These are phyloP conservation scores for Cercophora sp. DNA, from an alignment of 495 filamentous ascomycete genomes.

Conservation along the genomic window DNA sequence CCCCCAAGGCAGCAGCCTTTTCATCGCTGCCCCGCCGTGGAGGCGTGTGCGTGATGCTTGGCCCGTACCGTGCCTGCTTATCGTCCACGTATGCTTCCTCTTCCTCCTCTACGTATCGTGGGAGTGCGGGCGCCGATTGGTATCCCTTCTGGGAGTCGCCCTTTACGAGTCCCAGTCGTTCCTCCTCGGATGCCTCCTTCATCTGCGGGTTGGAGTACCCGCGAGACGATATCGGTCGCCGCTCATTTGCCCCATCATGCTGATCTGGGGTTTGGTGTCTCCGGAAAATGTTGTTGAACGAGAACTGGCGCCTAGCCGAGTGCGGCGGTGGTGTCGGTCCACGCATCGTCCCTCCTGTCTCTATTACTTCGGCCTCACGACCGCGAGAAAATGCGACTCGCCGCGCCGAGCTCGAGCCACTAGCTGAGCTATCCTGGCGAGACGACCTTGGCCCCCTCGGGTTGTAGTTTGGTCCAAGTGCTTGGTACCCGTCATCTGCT, in stretches of 20 bases:
- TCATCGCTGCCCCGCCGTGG: conserved; percentile 12
- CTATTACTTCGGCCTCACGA: conserved; percentile 17
- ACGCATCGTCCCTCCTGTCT: conserved; percentile 24
- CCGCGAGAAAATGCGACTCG: conserved; percentile 37
- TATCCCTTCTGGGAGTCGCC: conserved; percentile 61
- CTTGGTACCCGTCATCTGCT: conserved; percentile 26
- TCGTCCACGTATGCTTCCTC: conserved; percentile 30
- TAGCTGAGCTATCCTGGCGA: conserved; percentile 35
- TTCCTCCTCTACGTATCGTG: conserved; percentile 34
- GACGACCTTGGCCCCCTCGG: conserved; percentile 21
- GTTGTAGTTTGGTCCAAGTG: conserved; percentile 35
- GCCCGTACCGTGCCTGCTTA: conserved; percentile 35
- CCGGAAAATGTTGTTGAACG: conserved; percentile 79
- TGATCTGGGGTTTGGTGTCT: conserved; percentile 40
- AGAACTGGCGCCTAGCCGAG: conserved; percentile 74
- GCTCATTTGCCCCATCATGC: conserved; percentile 32
- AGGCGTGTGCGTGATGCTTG: conserved; percentile 36
- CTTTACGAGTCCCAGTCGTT: conserved; percentile 78
- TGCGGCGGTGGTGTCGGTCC: conserved; percentile 49
- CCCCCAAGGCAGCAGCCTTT: neutral
- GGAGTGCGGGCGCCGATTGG: conserved; percentile 37
- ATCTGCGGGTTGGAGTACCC: conserved; percentile 44
- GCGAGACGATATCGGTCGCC: conserved; percentile 42
- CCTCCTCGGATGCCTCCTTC: conserved; percentile 75
- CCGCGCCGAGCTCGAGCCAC: conserved; percentile 32